Conservation (phyloP, 129 eudicot species). For the Silybum marianum region DNA sequence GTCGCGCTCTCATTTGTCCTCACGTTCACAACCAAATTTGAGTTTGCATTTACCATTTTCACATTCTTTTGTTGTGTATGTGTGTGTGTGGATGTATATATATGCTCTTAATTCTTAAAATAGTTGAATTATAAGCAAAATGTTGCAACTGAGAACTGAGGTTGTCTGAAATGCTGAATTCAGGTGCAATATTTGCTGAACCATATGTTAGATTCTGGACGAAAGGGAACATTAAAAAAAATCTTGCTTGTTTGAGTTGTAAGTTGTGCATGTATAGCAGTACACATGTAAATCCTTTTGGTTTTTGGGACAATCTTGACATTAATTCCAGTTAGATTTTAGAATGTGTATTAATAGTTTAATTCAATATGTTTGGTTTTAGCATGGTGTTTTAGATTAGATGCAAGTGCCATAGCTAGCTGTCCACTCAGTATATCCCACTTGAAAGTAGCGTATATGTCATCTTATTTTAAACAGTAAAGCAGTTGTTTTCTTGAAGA, state of each 20-base stretch:
- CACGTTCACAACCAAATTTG: too few species aligned
- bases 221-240: neutral
- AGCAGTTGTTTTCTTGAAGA: neutral
- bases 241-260: conserved; percentile 16
- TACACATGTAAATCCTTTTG: neutral
- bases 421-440: neutral
- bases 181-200: neutral
- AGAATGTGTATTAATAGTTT: neutral
- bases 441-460: neutral
- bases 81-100: too few species aligned
- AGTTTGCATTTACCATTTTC: neutral
- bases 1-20: too few species aligned
- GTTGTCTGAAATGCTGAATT: neutral
- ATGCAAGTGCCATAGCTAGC: neutral
- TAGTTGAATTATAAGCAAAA: neutral
- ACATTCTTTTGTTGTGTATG: neutral
- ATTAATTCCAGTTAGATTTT: neutral
- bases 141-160: neutral
- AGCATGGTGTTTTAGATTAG: neutral
- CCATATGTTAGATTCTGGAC: neutral
- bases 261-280: conserved; percentile 18
- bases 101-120: neutral
- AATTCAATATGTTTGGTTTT: neutral
- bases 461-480: neutral
- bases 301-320: neutral